Base-by-base conservation (phyloP, 2,329 filamentous ascomycete genomes). In the Fusarium euwallaceae region DNA sequence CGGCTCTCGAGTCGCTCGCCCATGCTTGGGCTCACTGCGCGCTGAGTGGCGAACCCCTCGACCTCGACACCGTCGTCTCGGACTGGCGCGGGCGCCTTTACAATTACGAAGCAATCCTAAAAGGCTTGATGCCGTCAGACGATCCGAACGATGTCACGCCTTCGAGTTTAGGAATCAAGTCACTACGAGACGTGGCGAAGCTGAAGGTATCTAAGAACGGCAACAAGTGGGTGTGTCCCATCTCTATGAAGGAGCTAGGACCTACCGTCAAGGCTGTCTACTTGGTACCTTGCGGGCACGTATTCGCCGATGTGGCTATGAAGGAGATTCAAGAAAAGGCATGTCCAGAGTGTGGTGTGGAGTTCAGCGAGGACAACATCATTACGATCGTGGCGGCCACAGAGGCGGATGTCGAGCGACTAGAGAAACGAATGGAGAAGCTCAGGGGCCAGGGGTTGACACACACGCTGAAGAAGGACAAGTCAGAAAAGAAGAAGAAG, bases 211-310 rank as follows among this genome's bases (percentile, higher is more conserved):
- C 80, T 32, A 82, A 81, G 69, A 79, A 70, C 4, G 82, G 78
- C 34, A 90, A 92, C 78, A 88, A 87, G 67, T 95, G 92, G 89
- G 89, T 94, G 32, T 99, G 97, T 80, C 95, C 96, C 0, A 90
- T 98, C 64, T 97, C 95, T 2, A 90, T 93, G 78, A 97, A 97
- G 81, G 92, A 93, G 81, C 84, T 99, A 27, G 97, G 97, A 0
- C 92, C 95, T 0, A 88, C 88, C 6, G 92, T 92, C 17, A 96
- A 93, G 82, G 89, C 95, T 1, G 94, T 97, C 2, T 99, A 98
- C 79, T 79, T 99, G 4, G 94, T 98, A 6, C 97, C 97, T 0
- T 99, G 97, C 79, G 97, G 97, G 0, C 97, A 99, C 86, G 95
- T 94, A 1, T 98, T 98, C 83, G 92, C 94, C 1, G 95, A 97